These are phyloP conservation scores for Paraconiothyrium brasiliense DNA, from an alignment of 2,329 filamentous ascomycete genomes.

Conservation along the genomic window DNA sequence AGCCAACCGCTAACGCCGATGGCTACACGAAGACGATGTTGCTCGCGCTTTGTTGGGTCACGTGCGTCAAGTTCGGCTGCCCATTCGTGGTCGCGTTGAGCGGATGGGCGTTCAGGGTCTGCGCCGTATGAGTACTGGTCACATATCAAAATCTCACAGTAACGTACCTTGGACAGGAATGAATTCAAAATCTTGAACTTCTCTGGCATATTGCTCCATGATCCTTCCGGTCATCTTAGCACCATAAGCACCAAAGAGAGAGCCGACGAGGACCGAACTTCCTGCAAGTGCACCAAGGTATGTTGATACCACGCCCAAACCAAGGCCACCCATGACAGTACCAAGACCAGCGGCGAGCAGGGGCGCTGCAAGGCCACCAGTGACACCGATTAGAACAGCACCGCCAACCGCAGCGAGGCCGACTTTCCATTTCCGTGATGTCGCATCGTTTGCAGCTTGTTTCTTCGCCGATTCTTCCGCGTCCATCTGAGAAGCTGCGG, in stretches of 20 bases:
- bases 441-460: constrained; percentile 71
- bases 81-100: constrained; percentile 34
- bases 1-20: constrained; percentile 86
- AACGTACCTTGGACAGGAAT: constrained; percentile 69
- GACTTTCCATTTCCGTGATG: constrained; percentile 76
- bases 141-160: not conserved
- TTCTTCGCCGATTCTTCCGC: constrained; percentile 79
- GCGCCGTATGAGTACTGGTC: constrained; percentile 8
- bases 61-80: constrained; percentile 37
- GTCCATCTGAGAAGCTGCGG: constrained; percentile 74
- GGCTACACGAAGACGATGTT: constrained; percentile 70
- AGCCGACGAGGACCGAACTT: constrained; percentile 79
- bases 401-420: constrained; percentile 87
- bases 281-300: constrained; percentile 83
- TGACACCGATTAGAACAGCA: constrained; percentile 81
- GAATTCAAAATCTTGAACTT: constrained; percentile 88
- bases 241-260: constrained; percentile 88
- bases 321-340: constrained; percentile 77
- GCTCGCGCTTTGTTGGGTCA: constrained; percentile 40
- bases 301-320: constrained; percentile 77
- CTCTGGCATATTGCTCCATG: constrained; percentile 83
- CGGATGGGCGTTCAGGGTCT: constrained; percentile 36
- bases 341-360: constrained; percentile 81
- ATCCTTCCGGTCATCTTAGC: constrained; percentile 82
- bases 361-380: constrained; percentile 78